Evolutionary conservation across 768 basidiomycete species (phyloP), one percentile per base, ranked within the genome.

Genomic region (Imleria badia): DNA sequence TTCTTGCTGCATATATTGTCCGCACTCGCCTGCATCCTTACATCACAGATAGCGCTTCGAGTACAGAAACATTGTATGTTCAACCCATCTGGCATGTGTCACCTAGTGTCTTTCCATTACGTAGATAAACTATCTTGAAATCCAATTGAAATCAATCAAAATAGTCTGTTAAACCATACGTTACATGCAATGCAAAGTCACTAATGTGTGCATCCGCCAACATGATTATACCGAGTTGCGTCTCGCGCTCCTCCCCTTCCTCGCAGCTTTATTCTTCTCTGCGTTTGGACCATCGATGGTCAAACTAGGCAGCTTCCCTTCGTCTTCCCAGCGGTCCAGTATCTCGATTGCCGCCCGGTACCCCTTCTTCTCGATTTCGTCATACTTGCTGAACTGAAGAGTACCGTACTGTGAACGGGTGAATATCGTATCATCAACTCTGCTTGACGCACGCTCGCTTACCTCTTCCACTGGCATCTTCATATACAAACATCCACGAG

Each of bases 401-500:
- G 94, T 98, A 6, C 94, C 93, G 61, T 89, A 98, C 86, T 94
- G 66, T 54, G n/a, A 50, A 49, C 31, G 41, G 55, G 52, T n/a
- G 23, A 45, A 48, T 30, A 51, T 23, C 20, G 15, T 33, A 51
- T 20, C 38, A 11, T 48, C 23, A 15, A 17, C 45, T 48, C 30
- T 29, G 6, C 35, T 48, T n/a, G 31, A 39, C 11, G 7, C 30
- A n/a, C 30, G 22, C 5, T 20, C 19, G 65, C 77, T 57, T 62
- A 91, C 91, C 73, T 91, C 85, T 59, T 97, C 92, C 13, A 99
- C 95, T 0, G 97, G 97, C 89, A 98, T 91, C 55, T 84, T 82
- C 71, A 97, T 86, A 66, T 99, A 98, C 42, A 98, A 74, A 66
- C 93, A 95, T 2, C 89, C 91, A 10, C 87, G 88, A 3, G 87